Percentiles rank a stretch among this genome's conserved stretches.
Conservation (phyloP, 768 basidiomycete species). For the Mycena galericulata region DNA sequence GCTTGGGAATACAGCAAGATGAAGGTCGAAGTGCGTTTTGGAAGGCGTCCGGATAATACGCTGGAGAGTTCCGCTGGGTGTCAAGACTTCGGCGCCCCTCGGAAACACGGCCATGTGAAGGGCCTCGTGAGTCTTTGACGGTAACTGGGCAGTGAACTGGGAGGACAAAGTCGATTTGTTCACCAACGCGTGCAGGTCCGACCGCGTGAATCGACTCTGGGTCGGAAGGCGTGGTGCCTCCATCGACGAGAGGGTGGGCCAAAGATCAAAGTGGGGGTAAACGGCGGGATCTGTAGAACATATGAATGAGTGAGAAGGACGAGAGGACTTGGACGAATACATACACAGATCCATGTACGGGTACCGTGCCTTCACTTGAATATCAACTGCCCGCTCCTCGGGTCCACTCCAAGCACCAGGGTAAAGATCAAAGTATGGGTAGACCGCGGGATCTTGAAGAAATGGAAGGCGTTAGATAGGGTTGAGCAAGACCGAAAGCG, state of each 20-base stretch:
- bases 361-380: constrained; percentile 37
- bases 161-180: constrained; percentile 16
- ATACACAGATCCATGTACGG: constrained; percentile 54
- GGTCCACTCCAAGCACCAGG: constrained; percentile 15
- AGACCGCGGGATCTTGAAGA: constrained; percentile 16
- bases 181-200: constrained; percentile 32
- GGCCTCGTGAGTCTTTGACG: constrained; percentile 24
- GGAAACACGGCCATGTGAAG: constrained; percentile 34
- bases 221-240: constrained; percentile 14
- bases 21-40: constrained; percentile 30
- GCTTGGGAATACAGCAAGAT: constrained; percentile 25
- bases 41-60: neutral
- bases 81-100: constrained; percentile 17
- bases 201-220: constrained; percentile 31
- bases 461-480: neutral
- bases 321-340: constrained; percentile 23
- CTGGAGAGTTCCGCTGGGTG: constrained; percentile 23
- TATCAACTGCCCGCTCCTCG: neutral
- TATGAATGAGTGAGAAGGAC: neutral
- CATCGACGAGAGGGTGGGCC: constrained; percentile 40
- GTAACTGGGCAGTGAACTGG: neutral
- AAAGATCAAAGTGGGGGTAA: constrained; percentile 57
- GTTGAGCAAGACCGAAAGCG: neutral
- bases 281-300: constrained; percentile 48
- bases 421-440: constrained; percentile 40